Evolutionary conservation across 2,329 filamentous ascomycete species (phyloP).

Genomic region (Furcasterigmium furcatum): DNA sequence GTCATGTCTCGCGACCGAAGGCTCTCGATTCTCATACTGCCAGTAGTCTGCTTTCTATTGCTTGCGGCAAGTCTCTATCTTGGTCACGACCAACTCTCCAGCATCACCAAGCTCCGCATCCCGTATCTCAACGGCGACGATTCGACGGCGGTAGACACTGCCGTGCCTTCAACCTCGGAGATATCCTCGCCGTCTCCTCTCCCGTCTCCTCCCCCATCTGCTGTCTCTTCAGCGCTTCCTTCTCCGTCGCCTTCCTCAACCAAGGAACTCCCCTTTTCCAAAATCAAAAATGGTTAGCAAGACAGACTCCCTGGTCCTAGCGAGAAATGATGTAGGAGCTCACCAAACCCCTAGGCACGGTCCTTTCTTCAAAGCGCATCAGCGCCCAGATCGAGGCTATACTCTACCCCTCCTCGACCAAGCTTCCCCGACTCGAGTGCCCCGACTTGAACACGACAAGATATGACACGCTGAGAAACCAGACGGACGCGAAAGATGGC

Average conservation of each 20-base stretch:
- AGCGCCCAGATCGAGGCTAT: constrained; percentile 39
- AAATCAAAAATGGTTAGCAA: neutral
- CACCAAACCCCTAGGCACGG: neutral
- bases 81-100: neutral
- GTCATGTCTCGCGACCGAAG: constrained; percentile 1
- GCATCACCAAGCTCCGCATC: neutral
- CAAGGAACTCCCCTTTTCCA: neutral
- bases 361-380: neutral
- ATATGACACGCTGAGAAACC: constrained; percentile 6
- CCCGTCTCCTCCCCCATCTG: no score
- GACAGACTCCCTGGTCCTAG: neutral
- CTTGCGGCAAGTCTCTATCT: neutral
- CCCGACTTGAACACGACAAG: constrained; percentile 13
- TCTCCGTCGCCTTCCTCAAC: constrained; percentile 7
- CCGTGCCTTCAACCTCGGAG: neutral
- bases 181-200: neutral
- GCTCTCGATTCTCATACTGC: constrained; percentile 1
- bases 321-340: neutral
- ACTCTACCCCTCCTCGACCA: constrained; percentile 9
- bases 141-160: neutral
- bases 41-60: neutral
- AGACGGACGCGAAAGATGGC: constrained; percentile 2
- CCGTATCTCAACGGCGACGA: neutral
- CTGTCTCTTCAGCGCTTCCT: constrained; percentile 37
- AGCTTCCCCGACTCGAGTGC: constrained; percentile 23